Percentiles rank a stretch among this genome's conserved stretches.
Evolutionary conservation across 805 yeast genomes (phyloP).

Genomic region (Wickerhamomyces chaumierensis): DNA sequence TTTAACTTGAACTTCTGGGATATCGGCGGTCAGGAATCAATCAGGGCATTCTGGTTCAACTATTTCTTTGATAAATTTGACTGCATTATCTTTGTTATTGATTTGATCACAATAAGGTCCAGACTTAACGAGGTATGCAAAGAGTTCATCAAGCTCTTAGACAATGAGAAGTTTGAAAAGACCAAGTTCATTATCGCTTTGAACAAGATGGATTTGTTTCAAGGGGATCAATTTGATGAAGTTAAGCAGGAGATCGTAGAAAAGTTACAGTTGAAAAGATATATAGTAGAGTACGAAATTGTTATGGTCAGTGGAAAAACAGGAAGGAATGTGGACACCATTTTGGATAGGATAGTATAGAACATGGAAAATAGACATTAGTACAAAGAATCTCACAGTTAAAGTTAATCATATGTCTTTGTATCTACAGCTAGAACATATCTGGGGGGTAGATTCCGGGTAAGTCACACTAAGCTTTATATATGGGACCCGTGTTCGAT

Average conservation of each 20-base stretch:
- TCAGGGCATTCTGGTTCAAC: slow-evolving; percentile 88
- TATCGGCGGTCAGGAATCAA: slow-evolving; percentile 79
- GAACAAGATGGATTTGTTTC: slow-evolving; percentile 62
- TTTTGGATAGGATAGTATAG: neutral
- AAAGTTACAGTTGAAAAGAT: slow-evolving; percentile 5
- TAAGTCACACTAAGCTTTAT: too few relatives aligned
- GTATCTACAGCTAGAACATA: too few relatives aligned
- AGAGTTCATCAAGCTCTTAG: slow-evolving; percentile 53
- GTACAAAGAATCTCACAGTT: too few relatives aligned
- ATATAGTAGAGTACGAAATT: neutral
- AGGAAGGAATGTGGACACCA: neutral
- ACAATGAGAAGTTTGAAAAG: slow-evolving; percentile 52
- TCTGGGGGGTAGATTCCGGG: too few relatives aligned
- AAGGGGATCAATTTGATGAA: slow-evolving; percentile 15
- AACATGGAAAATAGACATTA: too few relatives aligned
- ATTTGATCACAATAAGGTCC: slow-evolving; percentile 39
- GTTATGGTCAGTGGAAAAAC: neutral
- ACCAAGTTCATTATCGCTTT: slow-evolving; percentile 55
- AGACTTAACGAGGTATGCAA: slow-evolving; percentile 52
- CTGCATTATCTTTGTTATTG: slow-evolving; percentile 79
- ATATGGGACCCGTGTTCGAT: too few relatives aligned
- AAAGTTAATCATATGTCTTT: too few relatives aligned
- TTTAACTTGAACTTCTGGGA: slow-evolving; percentile 60
- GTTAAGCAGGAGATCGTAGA: slow-evolving; percentile 3
- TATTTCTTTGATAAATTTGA: slow-evolving; percentile 69